Percentiles rank a stretch among this genome's conserved stretches.
These are phyloP conservation scores for Diacronema lutheri DNA, from an alignment of 78 protist species.

Conservation along the genomic window DNA sequence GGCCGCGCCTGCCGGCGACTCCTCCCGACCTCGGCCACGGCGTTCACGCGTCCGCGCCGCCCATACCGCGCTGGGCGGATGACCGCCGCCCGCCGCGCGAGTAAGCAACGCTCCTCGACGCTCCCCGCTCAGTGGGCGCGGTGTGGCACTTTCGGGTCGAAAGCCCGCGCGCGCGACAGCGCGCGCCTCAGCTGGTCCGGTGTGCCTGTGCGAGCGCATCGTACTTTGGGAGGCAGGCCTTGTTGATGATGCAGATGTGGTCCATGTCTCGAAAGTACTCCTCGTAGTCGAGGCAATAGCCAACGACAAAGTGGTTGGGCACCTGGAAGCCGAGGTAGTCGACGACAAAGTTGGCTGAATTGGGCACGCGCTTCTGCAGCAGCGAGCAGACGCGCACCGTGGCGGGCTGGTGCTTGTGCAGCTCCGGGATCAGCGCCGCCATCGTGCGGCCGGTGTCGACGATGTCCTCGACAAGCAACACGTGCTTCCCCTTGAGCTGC, in stretches of 20 bases:
- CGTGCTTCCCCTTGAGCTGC: not conserved
- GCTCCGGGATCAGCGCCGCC: not conserved
- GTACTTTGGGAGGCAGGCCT: not conserved
- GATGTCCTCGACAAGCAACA: not conserved
- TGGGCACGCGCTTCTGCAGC: not conserved
- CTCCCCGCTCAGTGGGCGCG: too few relatives aligned
- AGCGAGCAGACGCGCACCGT: not conserved
- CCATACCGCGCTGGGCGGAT: too few relatives aligned
- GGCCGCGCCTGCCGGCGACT: too few relatives aligned
- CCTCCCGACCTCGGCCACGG: too few relatives aligned
- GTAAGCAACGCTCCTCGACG: too few relatives aligned
- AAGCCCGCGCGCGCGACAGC: too few relatives aligned
- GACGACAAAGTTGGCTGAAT: not conserved
- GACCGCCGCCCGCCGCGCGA: too few relatives aligned
- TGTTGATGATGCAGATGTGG: not conserved
- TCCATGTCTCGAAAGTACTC: not conserved
- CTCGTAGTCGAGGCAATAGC: constrained; percentile 6
- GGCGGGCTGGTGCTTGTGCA: not conserved
- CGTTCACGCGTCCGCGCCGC: too few relatives aligned
- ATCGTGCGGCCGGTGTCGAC: not conserved
- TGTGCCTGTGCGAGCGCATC: too few relatives aligned
- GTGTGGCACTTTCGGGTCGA: too few relatives aligned
- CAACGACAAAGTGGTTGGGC: not conserved
- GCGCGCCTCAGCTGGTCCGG: too few relatives aligned
- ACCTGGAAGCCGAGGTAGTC: not conserved